These are phyloP conservation scores for Suillus bovinus DNA, from an alignment of 768 basidiomycete species.

Conservation along the genomic window DNA sequence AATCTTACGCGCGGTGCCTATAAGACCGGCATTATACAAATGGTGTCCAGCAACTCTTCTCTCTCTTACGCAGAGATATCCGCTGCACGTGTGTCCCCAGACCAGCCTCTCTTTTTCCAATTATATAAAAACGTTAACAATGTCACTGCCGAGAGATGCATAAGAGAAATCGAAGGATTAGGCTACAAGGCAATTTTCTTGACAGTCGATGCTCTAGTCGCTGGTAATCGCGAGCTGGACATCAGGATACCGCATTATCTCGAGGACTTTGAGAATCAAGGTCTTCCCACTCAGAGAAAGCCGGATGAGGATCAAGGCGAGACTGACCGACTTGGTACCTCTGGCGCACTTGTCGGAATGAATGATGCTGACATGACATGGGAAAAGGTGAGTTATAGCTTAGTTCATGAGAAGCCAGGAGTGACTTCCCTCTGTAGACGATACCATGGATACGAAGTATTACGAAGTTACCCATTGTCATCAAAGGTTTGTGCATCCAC, in stretches of 20 bases:
- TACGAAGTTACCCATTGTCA: slow-evolving; percentile 68
- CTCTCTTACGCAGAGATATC: slow-evolving; percentile 66
- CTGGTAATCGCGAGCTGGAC: slow-evolving; percentile 80
- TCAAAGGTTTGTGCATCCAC: slow-evolving; percentile 55
- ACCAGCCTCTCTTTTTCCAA: slow-evolving; percentile 77
- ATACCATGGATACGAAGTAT: slow-evolving; percentile 76
- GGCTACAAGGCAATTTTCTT: slow-evolving; percentile 90
- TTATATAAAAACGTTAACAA: slow-evolving; percentile 83
- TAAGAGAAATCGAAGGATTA: slow-evolving; percentile 66
- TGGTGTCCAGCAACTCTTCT: slow-evolving; percentile 81
- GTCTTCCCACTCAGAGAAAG: slow-evolving; percentile 24
- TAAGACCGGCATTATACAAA: slow-evolving; percentile 73
- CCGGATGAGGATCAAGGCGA: slow-evolving; percentile 34
- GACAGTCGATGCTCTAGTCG: slow-evolving; percentile 87
- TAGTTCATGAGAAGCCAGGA: background rate
- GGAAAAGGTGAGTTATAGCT: slow-evolving; percentile 49
- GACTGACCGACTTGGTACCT: slow-evolving; percentile 56
- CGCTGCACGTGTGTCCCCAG: slow-evolving; percentile 47
- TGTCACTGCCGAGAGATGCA: slow-evolving; percentile 61
- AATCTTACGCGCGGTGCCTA: slow-evolving; percentile 78
- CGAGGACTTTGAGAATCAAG: slow-evolving; percentile 54
- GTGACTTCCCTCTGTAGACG: slow-evolving; percentile 41
- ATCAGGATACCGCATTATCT: slow-evolving; percentile 57
- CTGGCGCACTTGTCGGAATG: slow-evolving; percentile 62
- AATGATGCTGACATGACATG: slow-evolving; percentile 80